Base-by-base conservation (phyloP, 2,329 filamentous ascomycete species). In the Aurifilum marmelostoma region DNA sequence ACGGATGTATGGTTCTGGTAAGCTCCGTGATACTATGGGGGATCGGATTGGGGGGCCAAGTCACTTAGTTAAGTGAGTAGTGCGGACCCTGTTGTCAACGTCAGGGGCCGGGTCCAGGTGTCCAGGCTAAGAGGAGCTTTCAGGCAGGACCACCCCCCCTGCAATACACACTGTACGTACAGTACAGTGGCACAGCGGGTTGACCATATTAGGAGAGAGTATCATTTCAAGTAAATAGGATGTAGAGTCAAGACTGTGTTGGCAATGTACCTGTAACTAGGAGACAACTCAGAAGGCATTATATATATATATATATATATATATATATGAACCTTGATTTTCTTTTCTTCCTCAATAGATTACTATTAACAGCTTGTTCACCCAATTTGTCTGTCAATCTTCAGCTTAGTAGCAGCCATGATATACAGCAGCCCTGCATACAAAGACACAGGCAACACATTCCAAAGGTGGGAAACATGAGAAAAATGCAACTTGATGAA, bases 101-200 rank as follows among this genome's bases (percentile, higher is more conserved):
- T 59, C 56, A 59, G 56, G 56, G 56, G 56, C 56, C 56, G 32
- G 56, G 32, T 59, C 56, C 56, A 59, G 56, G 29, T 59, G 56
- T 37, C 18, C 32, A 56, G 16, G 52, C 52, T 6, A 6, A 32
- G 52, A 56, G 52, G 52, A 27, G 52, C 24, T 7, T 9, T 2
- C 3, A 16, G 52, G 27, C n/a, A n/a, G n/a, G n/a, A n/a, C n/a
- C n/a, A n/a, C n/a, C n/a, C n/a, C n/a, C n/a, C n/a, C n/a, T n/a
- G n/a, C n/a, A n/a, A n/a, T n/a, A n/a, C n/a, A n/a, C n/a, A n/a
- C n/a, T 56, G 52, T 29, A 56, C 29, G 3, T 47, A n/a, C 41
- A 58, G 54, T 58, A 32, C 34, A 34, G 34, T 34, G 34, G n/a
- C n/a, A n/a, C n/a, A n/a, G n/a, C n/a, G n/a, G n/a, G n/a, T n/a